Conservation (phyloP, 495 filamentous ascomycete genomes). For the Penicillium cosmopolitanum region DNA sequence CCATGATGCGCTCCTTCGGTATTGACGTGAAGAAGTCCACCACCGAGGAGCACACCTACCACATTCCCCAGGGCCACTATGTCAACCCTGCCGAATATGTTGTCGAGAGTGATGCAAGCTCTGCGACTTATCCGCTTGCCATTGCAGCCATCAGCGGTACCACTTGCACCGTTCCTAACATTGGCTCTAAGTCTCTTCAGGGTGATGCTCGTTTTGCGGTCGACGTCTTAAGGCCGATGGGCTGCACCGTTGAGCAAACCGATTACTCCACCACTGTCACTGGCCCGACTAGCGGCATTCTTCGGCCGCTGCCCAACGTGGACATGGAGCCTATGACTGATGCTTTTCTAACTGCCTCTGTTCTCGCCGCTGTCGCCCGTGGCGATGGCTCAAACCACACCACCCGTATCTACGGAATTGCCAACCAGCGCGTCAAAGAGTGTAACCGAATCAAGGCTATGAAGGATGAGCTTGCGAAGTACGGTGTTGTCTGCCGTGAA, state of each 20-base stretch:
- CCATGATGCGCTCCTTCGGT: conserved; percentile 96
- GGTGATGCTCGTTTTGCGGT: conserved; percentile 95
- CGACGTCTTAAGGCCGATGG: conserved; percentile 91
- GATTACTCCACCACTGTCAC: conserved; percentile 88
- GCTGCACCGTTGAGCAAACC: conserved; percentile 85
- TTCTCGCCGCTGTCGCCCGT: conserved; percentile 88
- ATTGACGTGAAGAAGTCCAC: conserved; percentile 74
- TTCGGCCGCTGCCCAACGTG: conserved; percentile 74
- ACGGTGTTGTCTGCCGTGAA: conserved; percentile 84
- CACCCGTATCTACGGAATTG: conserved; percentile 89
- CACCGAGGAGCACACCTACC: conserved; percentile 85
- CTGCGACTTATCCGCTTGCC: conserved; percentile 94
- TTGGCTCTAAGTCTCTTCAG: conserved; percentile 88
- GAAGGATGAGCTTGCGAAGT: conserved; percentile 95
- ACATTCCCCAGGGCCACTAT: conserved; percentile 87
- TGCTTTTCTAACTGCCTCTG: conserved; percentile 93
- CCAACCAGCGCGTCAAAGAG: conserved; percentile 98
- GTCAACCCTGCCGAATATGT: conserved; percentile 84
- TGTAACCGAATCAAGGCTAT: conserved; percentile 97
- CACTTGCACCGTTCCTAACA: conserved; percentile 93
- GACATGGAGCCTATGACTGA: conserved; percentile 99
- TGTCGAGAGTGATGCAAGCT: conserved; percentile 96
- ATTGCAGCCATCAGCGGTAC: conserved; percentile 94
- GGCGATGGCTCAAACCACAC: conserved; percentile 57
- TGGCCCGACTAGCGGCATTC: conserved; percentile 72